Base-by-base conservation (phyloP, 2,329 filamentous ascomycete genomes). In the Microdochium trichocladiopsis region DNA sequence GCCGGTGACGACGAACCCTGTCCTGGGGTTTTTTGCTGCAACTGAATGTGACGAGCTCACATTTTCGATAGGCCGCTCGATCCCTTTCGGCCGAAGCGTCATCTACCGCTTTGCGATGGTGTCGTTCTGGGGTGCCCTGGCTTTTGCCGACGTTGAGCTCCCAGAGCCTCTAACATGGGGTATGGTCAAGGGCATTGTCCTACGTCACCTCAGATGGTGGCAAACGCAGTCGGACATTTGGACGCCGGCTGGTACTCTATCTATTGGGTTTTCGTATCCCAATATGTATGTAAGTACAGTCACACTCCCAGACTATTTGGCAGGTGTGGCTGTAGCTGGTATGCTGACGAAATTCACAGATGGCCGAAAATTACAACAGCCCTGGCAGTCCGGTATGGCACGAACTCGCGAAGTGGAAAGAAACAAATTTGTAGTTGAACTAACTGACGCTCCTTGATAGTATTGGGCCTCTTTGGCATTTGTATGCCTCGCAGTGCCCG, bases 51-150 rank as follows among this genome's bases (percentile, higher is more conserved):
- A n/a, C n/a, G n/a, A n/a, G 37, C 21, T 24, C 22, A 47, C 11
- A 22, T 8, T 6, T 21, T 4, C 21, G 41, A 48, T 65, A 74
- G 64, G 84, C 4, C 77, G 86, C 23, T 78, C 86, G 2, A 87
- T 90, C 50, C 88, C 88, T 0, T 93, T 90, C 58, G 88, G 88
- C 3, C 80, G 88, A 48, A 89, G 85, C 50, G 78, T 92, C 49
- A 88, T 86, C 6, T 93, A 93, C 65, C 81, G 88, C n/a, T 92
- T 90, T 66, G 88, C 87, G 49, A 91, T 91, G 83, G 84, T 86
- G n/a, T 87, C 83, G 0, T 92, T 92, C 70, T 92, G 88, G 88
- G 84, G 86, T 12, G 85, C 87, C 0, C 69, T 91, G 25, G 88
- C 86, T 1, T 90, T 90, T 60, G 87, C 87, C 3, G 84, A 84